Evolutionary conservation across 2,329 filamentous ascomycete genomes (phyloP).

Genomic region (Nannizziopsis barbatae): DNA sequence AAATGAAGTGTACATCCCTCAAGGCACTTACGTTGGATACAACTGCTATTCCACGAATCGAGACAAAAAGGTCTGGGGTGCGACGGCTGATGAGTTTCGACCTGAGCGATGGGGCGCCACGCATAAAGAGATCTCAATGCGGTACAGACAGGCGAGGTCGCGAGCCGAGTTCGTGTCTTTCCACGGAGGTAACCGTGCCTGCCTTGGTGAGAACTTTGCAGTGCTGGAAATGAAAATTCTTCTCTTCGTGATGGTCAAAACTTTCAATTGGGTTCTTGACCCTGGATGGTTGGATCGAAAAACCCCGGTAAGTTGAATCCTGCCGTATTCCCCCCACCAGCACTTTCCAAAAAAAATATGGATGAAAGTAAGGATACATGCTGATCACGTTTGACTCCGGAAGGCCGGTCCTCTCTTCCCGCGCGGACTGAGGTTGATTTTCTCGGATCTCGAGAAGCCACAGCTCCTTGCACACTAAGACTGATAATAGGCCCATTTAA

Average conservation of each 20-base stretch:
- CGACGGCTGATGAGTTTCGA: constrained; percentile 24
- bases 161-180: constrained; percentile 24
- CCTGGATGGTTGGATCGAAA: not conserved
- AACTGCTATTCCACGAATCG: constrained; percentile 34
- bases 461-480: not conserved
- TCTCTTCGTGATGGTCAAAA: not conserved
- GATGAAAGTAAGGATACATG: not conserved
- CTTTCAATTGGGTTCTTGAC: not conserved
- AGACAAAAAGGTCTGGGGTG: constrained; percentile 26
- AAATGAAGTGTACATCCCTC: constrained; percentile 23
- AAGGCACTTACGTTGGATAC: constrained; percentile 34
- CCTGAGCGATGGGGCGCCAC: constrained; percentile 29
- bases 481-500: not conserved
- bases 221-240: constrained; percentile 10
- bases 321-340: not conserved
- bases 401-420: not conserved
- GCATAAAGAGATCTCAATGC: constrained; percentile 24
- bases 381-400: not conserved
- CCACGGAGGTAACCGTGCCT: constrained; percentile 23
- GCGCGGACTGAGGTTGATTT: not conserved
- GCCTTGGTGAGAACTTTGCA: constrained; percentile 24
- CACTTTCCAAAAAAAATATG: not conserved
- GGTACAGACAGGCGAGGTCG: constrained; percentile 20
- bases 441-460: not conserved
- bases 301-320: not conserved